Base-by-base conservation (phyloP, 257 asterid species). In the Schizonepeta tenuifolia region DNA sequence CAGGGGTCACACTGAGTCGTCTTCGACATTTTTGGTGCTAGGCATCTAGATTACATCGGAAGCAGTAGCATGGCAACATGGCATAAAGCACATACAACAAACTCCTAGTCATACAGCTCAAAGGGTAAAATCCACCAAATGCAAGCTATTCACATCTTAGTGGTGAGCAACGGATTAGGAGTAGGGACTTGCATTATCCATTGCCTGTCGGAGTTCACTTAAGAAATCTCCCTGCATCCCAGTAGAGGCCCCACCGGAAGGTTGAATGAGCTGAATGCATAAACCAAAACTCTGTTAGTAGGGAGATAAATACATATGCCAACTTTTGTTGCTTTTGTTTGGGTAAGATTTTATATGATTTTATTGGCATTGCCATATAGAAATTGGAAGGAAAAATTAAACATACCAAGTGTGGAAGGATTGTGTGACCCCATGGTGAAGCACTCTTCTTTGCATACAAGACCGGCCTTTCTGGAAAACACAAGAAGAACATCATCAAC, bases 321-420 rank as follows among this genome's bases (percentile, higher is more conserved):
- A 22, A 65, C 31, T 62, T 72, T 5, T 22, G 21, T 8, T 4
- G 26, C n/a, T 55, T 26, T 40, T n/a, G 24, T 28, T 59, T 57
- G 5, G 60, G 26, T 44, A 28, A 40, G 38, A 49, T 46, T 24
- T 13, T 65, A 47, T 54, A 56, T 17, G 33, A 46, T 17, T 72
- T 60, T 62, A 38, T 69, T 43, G 3, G 51, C 18, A 44, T 24
- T 65, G 40, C 3, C 2, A 17, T 36, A 75, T 17, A 5, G 24
- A 53, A 60, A 40, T 5, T 40, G 55, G 54, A 54, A 59, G 60
- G 59, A 60, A 43, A 77, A 51, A 55, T 72, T n/a, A 62, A 63
- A 6, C 77, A 70, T 81, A 94, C 97, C 96, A 76, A 68, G 83
- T 88, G 98, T 13, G 96, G 98, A 82, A 91, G 96, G 67, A 86